Conservation (phyloP, 352 stramenopile species). For the Globisporangium parvum region DNA sequence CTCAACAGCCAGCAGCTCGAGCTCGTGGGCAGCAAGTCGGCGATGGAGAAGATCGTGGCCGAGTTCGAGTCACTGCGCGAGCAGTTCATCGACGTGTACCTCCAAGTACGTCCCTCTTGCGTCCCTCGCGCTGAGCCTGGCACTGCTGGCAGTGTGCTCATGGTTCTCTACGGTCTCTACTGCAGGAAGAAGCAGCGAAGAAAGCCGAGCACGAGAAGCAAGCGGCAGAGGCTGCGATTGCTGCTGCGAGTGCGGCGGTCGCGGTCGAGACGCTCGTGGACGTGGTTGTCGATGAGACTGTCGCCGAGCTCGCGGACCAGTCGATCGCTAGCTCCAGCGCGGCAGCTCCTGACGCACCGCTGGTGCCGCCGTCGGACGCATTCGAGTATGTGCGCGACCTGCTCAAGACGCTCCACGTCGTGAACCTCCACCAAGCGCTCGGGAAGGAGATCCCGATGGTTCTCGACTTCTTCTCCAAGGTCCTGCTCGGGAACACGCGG, state of each 20-base stretch:
- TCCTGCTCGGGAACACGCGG: slow-evolving; percentile 74
- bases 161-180: too few relatives aligned
- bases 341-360: neutral
- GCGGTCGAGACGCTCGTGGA: slow-evolving; percentile 9
- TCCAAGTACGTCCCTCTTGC: slow-evolving; percentile 16
- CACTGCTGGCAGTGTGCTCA: too few relatives aligned
- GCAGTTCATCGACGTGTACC: slow-evolving; percentile 67
- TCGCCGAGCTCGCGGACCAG: neutral
- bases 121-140: too few relatives aligned
- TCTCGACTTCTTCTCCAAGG: slow-evolving; percentile 81
- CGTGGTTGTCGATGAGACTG: slow-evolving; percentile 1
- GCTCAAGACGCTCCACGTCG: slow-evolving; percentile 72
- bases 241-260: slow-evolving; percentile 7
- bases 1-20: slow-evolving; percentile 76
- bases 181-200: slow-evolving; percentile 34
- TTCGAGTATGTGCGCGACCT: slow-evolving; percentile 60
- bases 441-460: slow-evolving; percentile 75
- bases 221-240: neutral
- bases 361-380: slow-evolving; percentile 14
- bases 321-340: too few relatives aligned
- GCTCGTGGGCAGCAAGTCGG: slow-evolving; percentile 51
- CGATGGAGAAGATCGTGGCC: slow-evolving; percentile 68
- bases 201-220: slow-evolving; percentile 17
- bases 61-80: slow-evolving; percentile 74
- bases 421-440: slow-evolving; percentile 67